Evolutionary conservation across 257 asterid genomes (phyloP).

Genomic region (Fraxinus excelsior): DNA sequence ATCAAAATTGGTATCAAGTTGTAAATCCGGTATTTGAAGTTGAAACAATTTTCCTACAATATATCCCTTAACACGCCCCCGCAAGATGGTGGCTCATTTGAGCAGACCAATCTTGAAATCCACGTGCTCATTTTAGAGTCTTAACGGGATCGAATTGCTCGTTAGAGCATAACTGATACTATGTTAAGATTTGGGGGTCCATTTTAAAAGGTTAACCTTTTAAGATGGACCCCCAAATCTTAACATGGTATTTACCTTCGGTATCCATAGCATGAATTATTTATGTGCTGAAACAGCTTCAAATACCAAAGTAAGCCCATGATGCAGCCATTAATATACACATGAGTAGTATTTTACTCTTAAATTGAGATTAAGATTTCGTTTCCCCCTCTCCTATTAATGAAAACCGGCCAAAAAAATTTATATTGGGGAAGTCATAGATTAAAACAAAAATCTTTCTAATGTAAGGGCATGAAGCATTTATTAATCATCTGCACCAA

Average conservation of each 20-base stretch:
- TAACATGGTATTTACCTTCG: not conserved
- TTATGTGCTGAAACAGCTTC: not conserved
- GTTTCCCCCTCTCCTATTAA: not conserved
- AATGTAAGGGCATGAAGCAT: not conserved
- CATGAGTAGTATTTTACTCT: conserved; percentile 6
- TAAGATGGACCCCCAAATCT: no score
- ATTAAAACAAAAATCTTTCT: not conserved
- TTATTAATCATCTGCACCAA: conserved; percentile 20
- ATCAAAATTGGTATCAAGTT: no score
- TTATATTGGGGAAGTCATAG: conserved; percentile 12
- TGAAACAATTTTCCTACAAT: no score
- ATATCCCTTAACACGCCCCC: no score
- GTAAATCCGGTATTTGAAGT: no score
- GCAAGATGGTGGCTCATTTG: no score
- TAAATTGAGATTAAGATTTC: not conserved
- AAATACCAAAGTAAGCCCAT: conserved; percentile 13
- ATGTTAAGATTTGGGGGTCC: no score
- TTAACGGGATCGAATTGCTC: no score
- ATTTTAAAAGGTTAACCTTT: no score
- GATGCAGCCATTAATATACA: conserved; percentile 13
- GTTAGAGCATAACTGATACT: no score
- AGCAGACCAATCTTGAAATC: no score
- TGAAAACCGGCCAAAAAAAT: not conserved
- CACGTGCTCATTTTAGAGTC: no score
- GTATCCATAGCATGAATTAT: not conserved